Conservation (phyloP, 352 stramenopile species). For the Pythium guiyangense region DNA sequence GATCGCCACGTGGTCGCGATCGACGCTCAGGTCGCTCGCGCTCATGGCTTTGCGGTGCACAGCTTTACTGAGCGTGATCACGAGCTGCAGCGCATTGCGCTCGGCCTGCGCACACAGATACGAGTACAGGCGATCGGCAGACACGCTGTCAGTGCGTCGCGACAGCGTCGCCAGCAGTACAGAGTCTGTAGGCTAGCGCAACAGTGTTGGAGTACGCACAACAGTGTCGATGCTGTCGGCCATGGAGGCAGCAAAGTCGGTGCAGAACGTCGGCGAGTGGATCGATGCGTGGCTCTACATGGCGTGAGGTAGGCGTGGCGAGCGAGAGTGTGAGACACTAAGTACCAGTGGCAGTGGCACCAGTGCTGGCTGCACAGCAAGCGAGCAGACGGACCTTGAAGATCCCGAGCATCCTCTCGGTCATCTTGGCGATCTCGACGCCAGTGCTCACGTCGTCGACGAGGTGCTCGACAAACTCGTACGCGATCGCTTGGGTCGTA, state of each 20-base stretch:
- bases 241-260: constrained; percentile 41
- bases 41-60: constrained; percentile 47
- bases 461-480: constrained; percentile 41
- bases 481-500: constrained; percentile 23
- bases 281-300: constrained; percentile 71
- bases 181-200: too few relatives aligned
- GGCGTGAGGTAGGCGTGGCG: neutral
- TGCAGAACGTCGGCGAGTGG: constrained; percentile 57
- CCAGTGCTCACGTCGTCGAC: constrained; percentile 58
- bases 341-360: too few relatives aligned
- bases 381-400: constrained; percentile 51
- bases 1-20: constrained; percentile 55
- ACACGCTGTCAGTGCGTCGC: too few relatives aligned
- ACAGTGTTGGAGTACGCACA: neutral
- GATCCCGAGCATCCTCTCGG: constrained; percentile 57
- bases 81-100: constrained; percentile 64
- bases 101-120: constrained; percentile 37
- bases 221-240: constrained; percentile 18
- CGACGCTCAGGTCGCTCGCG: constrained; percentile 24
- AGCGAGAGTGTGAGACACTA: too few relatives aligned
- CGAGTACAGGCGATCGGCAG: neutral
- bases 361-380: too few relatives aligned
- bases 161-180: too few relatives aligned
- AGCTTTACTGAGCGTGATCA: constrained; percentile 72
- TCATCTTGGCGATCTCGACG: constrained; percentile 62